Evolutionary conservation across 495 filamentous ascomycete genomes (phyloP).

Genomic region (Daldinia vernicosa): DNA sequence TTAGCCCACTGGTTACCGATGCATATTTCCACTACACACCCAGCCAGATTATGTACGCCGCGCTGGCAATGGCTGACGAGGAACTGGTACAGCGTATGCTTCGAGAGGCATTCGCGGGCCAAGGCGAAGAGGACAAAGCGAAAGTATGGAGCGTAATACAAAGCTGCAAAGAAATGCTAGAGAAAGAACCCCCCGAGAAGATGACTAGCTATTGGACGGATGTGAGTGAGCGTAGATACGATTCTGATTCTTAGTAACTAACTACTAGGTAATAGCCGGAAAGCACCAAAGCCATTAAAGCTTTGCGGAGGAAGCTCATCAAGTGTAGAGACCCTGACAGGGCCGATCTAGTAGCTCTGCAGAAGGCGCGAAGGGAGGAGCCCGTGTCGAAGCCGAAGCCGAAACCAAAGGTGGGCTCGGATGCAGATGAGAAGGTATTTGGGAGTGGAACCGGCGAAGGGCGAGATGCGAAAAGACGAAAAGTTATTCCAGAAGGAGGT

Average conservation of each 20-base stretch:
- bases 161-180: conserved; percentile 61
- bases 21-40: conserved; percentile 97
- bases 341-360: conserved; percentile 66
- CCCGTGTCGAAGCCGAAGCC: conserved; percentile 52
- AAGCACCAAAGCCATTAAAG: conserved; percentile 56
- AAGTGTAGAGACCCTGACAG: conserved; percentile 80
- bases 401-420: conserved; percentile 51
- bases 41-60: conserved; percentile 88
- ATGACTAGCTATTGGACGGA: conserved; percentile 53
- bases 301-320: conserved; percentile 75
- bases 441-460: conserved; percentile 44
- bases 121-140: conserved; percentile 49
- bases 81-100: conserved; percentile 78
- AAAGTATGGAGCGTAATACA: conserved; percentile 60
- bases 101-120: conserved; percentile 66
- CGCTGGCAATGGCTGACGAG: conserved; percentile 76
- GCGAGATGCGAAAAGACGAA: conserved; percentile 66
- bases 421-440: conserved; percentile 56
- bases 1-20: conserved; percentile 84
- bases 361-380: conserved; percentile 58
- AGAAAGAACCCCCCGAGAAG: conserved; percentile 56
- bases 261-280: conserved; percentile 50
- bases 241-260: conserved; percentile 12
- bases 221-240: conserved; percentile 39
- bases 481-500: conserved; percentile 63